Base-by-base conservation (phyloP, 192 early-diverging fungal species). In the Coemansia nantahalensis region DNA sequence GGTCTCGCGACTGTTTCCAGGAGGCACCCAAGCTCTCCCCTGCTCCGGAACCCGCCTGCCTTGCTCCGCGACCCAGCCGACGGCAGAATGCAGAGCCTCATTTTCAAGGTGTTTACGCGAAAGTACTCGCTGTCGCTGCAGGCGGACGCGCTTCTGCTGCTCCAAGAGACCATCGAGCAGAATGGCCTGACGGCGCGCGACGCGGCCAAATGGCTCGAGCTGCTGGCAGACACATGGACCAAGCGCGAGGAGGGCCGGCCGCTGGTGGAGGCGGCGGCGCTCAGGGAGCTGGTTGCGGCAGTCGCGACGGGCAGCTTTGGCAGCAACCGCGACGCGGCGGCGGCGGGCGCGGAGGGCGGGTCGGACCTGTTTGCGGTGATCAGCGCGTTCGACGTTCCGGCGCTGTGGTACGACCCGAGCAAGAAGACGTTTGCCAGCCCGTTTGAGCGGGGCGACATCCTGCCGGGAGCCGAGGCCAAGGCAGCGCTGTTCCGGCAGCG, bases 121-220 rank as follows among this genome's bases (percentile, higher is more conserved):
- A 89, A 86, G 44, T 83, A 89, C 68, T 85, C 89, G 39, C 84
- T 93, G 32, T 83, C 83, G 34, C 68, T 93, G 3, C 82, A 89
- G 41, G 71, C 82, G 9, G 90, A 90, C 57, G 89, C 93, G 10
- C 66, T 79, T 15, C 72, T 77, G 22, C 87, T 79, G 43, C 64
- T 93, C 36, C 81, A 80, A 52, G 68, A 68, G 13, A 50, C 82
- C 26, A 60, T 89, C 8, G 54, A 78, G 30, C 70, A 82, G 47
- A 62, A 54, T 35, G 59, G 14, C n/a, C 33, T 68, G 45, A 54
- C 73, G 21, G 75, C 82, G 0, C 42, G 40, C n/a, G 67, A 84
- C 31, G 56, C 88, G 18, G 54, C 64, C 5, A 78, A 79, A 13
- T 79, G 84, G 45, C 64, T 91, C 2, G 86, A 91, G 33, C 77